Evolutionary conservation across 768 basidiomycete species (phyloP).

Genomic region (Termitomyces sp.): DNA sequence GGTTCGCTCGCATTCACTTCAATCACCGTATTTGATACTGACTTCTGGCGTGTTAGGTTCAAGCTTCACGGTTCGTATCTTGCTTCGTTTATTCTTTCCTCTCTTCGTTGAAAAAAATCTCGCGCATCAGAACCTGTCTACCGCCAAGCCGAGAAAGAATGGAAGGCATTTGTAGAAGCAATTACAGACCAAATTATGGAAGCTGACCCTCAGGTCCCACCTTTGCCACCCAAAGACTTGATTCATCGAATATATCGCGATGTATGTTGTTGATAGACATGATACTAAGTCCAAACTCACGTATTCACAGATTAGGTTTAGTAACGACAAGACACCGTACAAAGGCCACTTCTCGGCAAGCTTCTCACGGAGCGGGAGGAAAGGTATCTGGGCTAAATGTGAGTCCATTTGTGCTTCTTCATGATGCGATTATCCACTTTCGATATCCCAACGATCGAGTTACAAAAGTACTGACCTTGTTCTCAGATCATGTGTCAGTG

Average conservation of each 20-base stretch:
- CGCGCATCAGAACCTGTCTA: slow-evolving; percentile 62
- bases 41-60: slow-evolving; percentile 51
- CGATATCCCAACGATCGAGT: not conserved
- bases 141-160: slow-evolving; percentile 81
- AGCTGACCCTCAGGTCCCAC: slow-evolving; percentile 80
- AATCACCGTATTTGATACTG: not conserved
- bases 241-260: slow-evolving; percentile 93
- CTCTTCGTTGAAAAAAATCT: not conserved
- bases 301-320: slow-evolving; percentile 72
- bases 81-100: not conserved
- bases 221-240: slow-evolving; percentile 86
- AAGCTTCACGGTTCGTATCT: slow-evolving; percentile 60
- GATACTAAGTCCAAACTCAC: not conserved
- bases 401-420: slow-evolving; percentile 23
- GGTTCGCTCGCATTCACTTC: slow-evolving; percentile 36
- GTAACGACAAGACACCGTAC: slow-evolving; percentile 95
- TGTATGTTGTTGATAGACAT: slow-evolving; percentile 31
- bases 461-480: not conserved
- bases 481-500: slow-evolving; percentile 58
- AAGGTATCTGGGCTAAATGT: slow-evolving; percentile 88
- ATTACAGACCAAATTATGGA: slow-evolving; percentile 65
- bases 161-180: slow-evolving; percentile 75
- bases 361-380: slow-evolving; percentile 85
- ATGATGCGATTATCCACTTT: not conserved
- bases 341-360: slow-evolving; percentile 78